These are phyloP conservation scores for Didymella segeticola DNA, from an alignment of 2,329 filamentous ascomycete species.

Conservation along the genomic window DNA sequence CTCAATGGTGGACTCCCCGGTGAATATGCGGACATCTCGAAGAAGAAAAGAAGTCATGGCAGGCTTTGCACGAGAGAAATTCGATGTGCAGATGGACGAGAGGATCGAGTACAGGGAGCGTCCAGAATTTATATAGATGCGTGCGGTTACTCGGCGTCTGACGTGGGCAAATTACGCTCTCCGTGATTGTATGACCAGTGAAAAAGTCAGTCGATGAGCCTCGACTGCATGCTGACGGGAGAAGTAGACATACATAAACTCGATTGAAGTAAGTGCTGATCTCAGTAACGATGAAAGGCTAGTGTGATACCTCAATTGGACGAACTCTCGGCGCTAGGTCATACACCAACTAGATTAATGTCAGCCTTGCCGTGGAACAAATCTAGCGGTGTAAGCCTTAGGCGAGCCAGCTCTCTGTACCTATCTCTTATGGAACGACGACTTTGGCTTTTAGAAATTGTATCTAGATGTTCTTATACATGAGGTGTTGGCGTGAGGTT, in stretches of 20 bases:
- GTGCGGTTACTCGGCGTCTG: neutral
- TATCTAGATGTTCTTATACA: neutral
- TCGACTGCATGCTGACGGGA: neutral
- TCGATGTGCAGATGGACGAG: neutral
- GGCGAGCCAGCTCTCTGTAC: no score
- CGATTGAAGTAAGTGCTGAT: neutral
- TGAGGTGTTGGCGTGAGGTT: no score
- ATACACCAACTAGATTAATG: neutral
- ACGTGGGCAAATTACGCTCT: neutral
- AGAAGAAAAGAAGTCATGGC: constrained; percentile 49
- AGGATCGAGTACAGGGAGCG: neutral
- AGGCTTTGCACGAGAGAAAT: neutral
- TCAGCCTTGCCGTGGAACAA: neutral
- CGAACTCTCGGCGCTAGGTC: neutral
- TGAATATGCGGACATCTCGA: constrained; percentile 56
- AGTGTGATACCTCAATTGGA: neutral
- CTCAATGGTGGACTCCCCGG: constrained; percentile 52
- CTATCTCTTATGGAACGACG: no score
- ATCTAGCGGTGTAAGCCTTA: no score
- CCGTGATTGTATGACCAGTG: neutral
- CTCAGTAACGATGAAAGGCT: neutral
- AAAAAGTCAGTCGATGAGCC: neutral
- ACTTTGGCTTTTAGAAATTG: no score
- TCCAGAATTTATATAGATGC: neutral
- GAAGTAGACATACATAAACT: neutral